Conservation (phyloP, 140 eudicot genomes). For the Eryngium alpinum region DNA sequence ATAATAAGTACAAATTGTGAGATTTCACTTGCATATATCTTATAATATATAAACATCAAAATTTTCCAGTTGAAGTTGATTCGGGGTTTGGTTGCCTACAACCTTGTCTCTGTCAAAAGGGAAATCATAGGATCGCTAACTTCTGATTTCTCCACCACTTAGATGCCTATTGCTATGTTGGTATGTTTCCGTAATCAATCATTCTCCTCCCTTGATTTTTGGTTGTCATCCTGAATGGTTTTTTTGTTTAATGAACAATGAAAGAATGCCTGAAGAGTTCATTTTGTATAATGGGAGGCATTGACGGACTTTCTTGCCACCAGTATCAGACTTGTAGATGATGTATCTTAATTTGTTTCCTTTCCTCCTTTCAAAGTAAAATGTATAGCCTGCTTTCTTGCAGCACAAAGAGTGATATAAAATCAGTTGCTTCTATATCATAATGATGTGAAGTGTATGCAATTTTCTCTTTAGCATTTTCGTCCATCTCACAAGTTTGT, state of each 20-base stretch:
- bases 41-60: too few species aligned
- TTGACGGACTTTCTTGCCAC: background rate
- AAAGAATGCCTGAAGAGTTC: background rate
- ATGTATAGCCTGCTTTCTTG: background rate
- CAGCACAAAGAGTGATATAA: background rate
- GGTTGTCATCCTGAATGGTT: background rate
- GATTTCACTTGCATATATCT: too few species aligned
- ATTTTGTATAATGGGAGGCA: conserved; percentile 6
- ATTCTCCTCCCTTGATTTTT: conserved; percentile 10
- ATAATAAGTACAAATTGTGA: too few species aligned
- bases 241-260: background rate
- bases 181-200: conserved; percentile 11
- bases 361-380: background rate
- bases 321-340: conserved; percentile 3
- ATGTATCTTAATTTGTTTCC: background rate
- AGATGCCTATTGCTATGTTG: background rate
- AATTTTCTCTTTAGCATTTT: too few species aligned
- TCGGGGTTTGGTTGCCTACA: too few species aligned
- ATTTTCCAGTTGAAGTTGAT: too few species aligned
- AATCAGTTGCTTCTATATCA: background rate
- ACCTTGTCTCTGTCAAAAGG: too few species aligned
- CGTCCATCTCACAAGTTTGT: too few species aligned
- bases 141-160: too few species aligned
- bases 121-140: too few species aligned
- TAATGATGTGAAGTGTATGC: too few species aligned